A percentile compares a stretch with the other conserved stretches of the same genome.
Conservation (phyloP, 179 eudicot species). For the Pouteria campechiana region DNA sequence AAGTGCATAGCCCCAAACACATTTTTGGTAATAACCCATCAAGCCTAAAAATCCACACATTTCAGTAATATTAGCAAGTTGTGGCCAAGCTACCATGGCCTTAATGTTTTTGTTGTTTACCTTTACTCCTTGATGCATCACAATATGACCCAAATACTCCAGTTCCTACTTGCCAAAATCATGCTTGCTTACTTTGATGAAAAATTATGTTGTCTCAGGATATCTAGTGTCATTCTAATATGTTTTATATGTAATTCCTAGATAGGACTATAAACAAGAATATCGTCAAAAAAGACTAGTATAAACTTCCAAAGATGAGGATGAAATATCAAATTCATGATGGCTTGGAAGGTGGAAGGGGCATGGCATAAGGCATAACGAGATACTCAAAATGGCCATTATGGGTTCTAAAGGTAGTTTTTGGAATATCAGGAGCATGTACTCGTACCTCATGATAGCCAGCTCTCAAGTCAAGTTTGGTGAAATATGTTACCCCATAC, state of each 20-base stretch:
- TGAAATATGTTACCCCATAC: neutral
- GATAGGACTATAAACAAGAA: neutral
- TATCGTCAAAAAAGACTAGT: neutral
- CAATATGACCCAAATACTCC: neutral
- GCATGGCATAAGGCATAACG: neutral
- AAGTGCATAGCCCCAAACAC: no score
- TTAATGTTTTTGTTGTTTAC: neutral
- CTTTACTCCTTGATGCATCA: neutral
- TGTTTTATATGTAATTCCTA: no score
- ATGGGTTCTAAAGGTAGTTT: neutral
- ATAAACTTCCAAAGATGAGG: neutral
- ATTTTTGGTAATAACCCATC: no score
- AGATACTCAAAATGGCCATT: neutral
- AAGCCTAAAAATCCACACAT: neutral
- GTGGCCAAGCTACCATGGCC: neutral
- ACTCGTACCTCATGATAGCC: neutral
- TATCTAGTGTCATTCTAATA: no score
- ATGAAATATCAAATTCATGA: neutral
- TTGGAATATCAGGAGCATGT: neutral
- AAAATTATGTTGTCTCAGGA: no score
- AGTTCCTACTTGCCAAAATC: neutral
- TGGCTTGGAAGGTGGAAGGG: neutral
- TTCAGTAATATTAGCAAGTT: neutral
- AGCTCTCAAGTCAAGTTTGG: neutral
- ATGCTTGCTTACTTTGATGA: no score